Conservation (phyloP, 768 basidiomycete species). For the Amanita rimosa region DNA sequence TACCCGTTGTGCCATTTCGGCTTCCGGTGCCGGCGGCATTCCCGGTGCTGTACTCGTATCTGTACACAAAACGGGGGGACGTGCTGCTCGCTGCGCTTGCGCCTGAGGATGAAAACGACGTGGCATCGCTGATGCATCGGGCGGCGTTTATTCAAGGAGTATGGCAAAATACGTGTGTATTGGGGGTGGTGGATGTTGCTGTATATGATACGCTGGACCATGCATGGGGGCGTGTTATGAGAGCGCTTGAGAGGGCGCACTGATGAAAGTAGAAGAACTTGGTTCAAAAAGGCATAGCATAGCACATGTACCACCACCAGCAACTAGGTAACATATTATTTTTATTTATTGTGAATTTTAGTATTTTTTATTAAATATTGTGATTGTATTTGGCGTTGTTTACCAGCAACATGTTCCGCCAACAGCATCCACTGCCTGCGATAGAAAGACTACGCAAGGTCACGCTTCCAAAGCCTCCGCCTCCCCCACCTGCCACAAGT, state of each 20-base stretch:
- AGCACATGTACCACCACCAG: too few species aligned
- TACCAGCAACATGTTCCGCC: neutral
- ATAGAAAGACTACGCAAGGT: neutral
- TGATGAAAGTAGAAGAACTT: neutral
- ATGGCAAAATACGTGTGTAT: slow-evolving; percentile 38
- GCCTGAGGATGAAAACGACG: slow-evolving; percentile 12
- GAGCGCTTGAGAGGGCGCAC: slow-evolving; percentile 19
- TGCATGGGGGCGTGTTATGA: slow-evolving; percentile 37
- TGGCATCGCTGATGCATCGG: slow-evolving; percentile 9
- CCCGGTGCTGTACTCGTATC: slow-evolving; percentile 31
- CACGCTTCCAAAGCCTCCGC: neutral
- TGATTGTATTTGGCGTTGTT: neutral
- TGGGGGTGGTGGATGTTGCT: slow-evolving; percentile 36
- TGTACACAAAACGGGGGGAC: slow-evolving; percentile 36
- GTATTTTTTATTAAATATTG: too few species aligned
- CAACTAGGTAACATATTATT: too few species aligned
- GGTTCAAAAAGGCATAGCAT: too few species aligned
- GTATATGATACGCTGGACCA: slow-evolving; percentile 38
- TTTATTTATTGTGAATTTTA: too few species aligned
- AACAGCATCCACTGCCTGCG: too few species aligned
- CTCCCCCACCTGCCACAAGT: neutral
- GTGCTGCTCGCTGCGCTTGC: slow-evolving; percentile 29
- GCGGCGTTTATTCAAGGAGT: slow-evolving; percentile 23
- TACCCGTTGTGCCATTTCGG: slow-evolving; percentile 37
- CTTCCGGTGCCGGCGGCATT: slow-evolving; percentile 45